phyloP scores from a whole-genome alignment of 441 rosid species.

The Eutrema salsugineum region DNA sequence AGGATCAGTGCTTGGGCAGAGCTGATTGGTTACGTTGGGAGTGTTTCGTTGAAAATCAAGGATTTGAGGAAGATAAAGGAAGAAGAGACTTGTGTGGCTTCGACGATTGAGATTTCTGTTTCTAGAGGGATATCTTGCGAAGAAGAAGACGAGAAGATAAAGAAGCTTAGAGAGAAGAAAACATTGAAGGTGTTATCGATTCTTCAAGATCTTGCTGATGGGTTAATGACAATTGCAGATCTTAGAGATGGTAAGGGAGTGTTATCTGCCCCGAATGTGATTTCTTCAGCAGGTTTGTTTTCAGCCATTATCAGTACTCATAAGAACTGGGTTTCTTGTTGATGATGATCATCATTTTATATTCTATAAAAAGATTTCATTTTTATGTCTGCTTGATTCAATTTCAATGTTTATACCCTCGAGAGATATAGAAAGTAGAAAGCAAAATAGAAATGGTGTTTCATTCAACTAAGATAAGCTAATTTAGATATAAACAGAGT shows the following conservation, averaged over 20 bases:
- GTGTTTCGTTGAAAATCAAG: conserved; percentile 61
- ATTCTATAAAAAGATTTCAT: not conserved
- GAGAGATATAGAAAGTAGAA: not conserved
- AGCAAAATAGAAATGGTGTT: not conserved
- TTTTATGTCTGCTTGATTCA: not conserved
- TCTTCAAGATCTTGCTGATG: conserved; percentile 87
- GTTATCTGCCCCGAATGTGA: conserved; percentile 48
- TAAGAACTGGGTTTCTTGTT: conserved; percentile 90
- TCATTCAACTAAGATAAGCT: not conserved
- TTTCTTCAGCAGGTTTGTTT: conserved; percentile 72
- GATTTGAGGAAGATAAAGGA: conserved; percentile 60
- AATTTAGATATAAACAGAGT: conserved; percentile 14
- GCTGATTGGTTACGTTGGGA: conserved; percentile 69
- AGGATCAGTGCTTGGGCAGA: conserved; percentile 84
- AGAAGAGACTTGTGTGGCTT: conserved; percentile 50
- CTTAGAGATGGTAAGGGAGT: conserved; percentile 64
- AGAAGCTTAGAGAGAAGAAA: conserved; percentile 61
- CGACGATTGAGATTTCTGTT: conserved; percentile 51
- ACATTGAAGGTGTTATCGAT: conserved; percentile 69
- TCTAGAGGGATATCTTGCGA: conserved; percentile 42
- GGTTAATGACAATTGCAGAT: conserved; percentile 78
- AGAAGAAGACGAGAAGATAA: conserved; percentile 52
- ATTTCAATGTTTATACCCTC: not conserved
- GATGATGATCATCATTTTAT: conserved; percentile 3
- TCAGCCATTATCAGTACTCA: conserved; percentile 88